Evolutionary conservation across 2,329 filamentous ascomycete genomes (phyloP), one percentile per base, ranked within the genome.

Genomic region (Fusarium sp.): DNA sequence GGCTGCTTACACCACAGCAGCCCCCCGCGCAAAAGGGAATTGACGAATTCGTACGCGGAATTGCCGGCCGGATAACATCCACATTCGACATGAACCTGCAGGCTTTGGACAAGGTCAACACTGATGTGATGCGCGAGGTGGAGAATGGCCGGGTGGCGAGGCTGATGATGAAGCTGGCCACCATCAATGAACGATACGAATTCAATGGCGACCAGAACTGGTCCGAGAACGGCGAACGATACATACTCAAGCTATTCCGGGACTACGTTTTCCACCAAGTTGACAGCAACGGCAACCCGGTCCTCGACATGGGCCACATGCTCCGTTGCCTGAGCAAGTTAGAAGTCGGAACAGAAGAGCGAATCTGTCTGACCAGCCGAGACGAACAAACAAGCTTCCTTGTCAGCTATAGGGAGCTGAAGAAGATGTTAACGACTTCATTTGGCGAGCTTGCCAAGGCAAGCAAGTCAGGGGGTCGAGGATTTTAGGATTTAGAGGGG

Each of bases 231-330:
- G 96, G 96, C 30, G 95, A 98, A 78, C 91, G 95, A 32, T 98
- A 98, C 81, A 93, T 94, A 80, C 87, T 99, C 73, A 98, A 98
- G 84, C 89, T 99, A 10, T 98, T 98, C 86, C 91, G 97, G 59
- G 97, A 99, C 83, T 98, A 97, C 78, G 94, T 98, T 45, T 99
- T 98, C 84, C 97, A 99, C 82, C 95, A 97, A 79, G 95, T 98
- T 14, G 95, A 98, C 81, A 89, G 90, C 33, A 91, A 94, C 66
- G 95, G 95, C 15, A 93, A 94, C 63, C 93, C 97, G 0, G 92
- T 95, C 2, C 87, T 97, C 6, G 94, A 98, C 80, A 86, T 98
- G 67, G 96, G 93, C 4, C 95, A 98, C 84, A 94, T 98, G 73
- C 83, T 99, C 54, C 90, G 89, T 30, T 96, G 93, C 79, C 84